Evolutionary conservation across 345 rosid genomes (phyloP), one percentile per base, ranked within the genome.

Genomic region (Rhodomyrtus tomentosa): DNA sequence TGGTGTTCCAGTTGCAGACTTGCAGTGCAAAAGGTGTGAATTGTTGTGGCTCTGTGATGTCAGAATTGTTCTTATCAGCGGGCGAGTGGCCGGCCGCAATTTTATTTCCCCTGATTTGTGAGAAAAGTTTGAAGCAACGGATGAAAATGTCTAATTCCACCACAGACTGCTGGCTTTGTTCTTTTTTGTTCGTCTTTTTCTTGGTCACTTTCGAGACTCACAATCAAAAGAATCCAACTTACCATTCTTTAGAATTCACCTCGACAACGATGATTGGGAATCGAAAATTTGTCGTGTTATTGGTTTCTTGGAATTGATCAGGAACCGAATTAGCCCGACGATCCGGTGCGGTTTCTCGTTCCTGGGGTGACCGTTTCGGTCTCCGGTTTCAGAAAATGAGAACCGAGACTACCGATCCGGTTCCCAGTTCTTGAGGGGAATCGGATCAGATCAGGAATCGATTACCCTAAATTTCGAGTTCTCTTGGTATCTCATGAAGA

Each of bases 21-120:
- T 50, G 36, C 15, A 82, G 59, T 81, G 87, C 50, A 84, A 86
- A 49, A 42, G 85, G 87, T 59, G 55, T 87, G 81, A 89, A 42
- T 80, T 84, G 89, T 81, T 85, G 94, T 90, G 91, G 90, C 89
- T 86, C 89, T 90, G 82, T 87, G 88, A 89, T 85, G 95, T 92
- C 81, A 95, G 91, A 95, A 89, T 90, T 91, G 93, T 89, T 86
- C 80, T 86, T 86, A 45, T 90, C 93, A 91, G 89, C 73, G 82
- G 88, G 86, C 59, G 84, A 73, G 81, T 72, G 87, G 87, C 87
- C 87, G 76, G 83, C 72, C 81, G 84, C 83, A 73, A 86, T 83
- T 90, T 88, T 89, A 38, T 89, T 90, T 88, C 85, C 88, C 86
- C 84, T 87, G 86, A 85, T 90, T 91, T 89, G 91, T 86, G 85